Evolutionary conservation across 2,329 filamentous ascomycete species (phyloP).

Genomic region (Alternaria dauci): DNA sequence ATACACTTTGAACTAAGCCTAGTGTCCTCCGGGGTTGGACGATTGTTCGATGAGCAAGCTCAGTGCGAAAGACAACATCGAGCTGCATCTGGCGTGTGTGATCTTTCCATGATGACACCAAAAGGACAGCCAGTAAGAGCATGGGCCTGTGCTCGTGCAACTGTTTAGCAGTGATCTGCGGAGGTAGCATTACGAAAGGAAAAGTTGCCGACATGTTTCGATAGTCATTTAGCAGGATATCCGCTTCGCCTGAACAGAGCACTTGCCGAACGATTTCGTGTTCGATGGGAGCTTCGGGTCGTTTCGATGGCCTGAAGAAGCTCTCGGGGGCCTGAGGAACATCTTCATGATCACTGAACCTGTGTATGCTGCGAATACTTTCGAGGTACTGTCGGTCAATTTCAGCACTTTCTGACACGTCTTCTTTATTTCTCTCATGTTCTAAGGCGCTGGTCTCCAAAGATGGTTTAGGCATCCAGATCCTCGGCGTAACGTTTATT

Average conservation of each 20-base stretch:
- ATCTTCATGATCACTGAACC: constrained; percentile 29
- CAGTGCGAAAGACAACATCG: constrained; percentile 37
- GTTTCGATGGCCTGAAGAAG: constrained; percentile 27
- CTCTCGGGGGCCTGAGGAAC: constrained; percentile 17
- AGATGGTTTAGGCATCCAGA: constrained; percentile 38
- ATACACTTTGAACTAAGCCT: constrained; percentile 43
- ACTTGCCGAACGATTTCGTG: constrained; percentile 30
- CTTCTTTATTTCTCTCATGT: constrained; percentile 13
- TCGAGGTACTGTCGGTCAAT: constrained; percentile 36
- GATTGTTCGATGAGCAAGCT: constrained; percentile 47
- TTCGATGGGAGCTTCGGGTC: constrained; percentile 33
- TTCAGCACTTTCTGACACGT: constrained; percentile 21
- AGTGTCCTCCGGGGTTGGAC: constrained; percentile 39
- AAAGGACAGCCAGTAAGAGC: constrained; percentile 44
- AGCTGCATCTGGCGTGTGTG: constrained; percentile 38
- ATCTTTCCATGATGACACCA: constrained; percentile 40
- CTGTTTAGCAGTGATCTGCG: constrained; percentile 21
- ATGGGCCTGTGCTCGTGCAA: constrained; percentile 40
- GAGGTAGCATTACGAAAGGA: constrained; percentile 41
- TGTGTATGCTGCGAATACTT: constrained; percentile 38
- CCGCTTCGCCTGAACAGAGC: constrained; percentile 36
- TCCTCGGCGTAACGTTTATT: constrained; percentile 29
- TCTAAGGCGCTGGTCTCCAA: constrained; percentile 26
- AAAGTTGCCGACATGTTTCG: constrained; percentile 40
- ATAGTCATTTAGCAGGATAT: constrained; percentile 37